Evolutionary conservation across 306 rosid genomes (phyloP).

Genomic region (Citrullus amarus): DNA sequence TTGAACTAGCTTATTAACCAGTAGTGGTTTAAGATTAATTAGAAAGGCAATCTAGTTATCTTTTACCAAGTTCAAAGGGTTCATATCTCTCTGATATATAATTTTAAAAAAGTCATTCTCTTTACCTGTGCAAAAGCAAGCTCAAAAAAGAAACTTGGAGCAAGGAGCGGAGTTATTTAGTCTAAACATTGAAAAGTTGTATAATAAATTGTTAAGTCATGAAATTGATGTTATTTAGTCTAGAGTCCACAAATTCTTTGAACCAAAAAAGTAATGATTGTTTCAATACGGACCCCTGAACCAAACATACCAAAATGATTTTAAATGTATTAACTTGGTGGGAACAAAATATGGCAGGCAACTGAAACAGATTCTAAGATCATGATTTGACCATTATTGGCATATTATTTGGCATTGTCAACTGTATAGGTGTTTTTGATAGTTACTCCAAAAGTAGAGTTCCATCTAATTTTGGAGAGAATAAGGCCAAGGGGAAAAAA

Average conservation of each 20-base stretch:
- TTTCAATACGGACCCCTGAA: too few relatives aligned
- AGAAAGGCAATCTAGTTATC: neutral
- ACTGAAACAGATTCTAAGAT: neutral
- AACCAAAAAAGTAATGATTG: too few relatives aligned
- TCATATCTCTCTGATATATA: neutral
- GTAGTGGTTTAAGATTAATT: neutral
- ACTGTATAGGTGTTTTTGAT: neutral
- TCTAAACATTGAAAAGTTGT: too few relatives aligned
- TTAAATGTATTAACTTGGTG: too few relatives aligned
- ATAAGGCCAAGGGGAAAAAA: too few relatives aligned
- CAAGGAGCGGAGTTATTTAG: too few relatives aligned
- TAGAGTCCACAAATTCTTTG: too few relatives aligned
- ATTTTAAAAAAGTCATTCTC: neutral
- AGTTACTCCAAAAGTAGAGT: neutral
- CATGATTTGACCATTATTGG: constrained; percentile 5
- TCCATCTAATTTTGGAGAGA: neutral
- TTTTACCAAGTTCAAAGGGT: neutral
- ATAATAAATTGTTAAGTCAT: too few relatives aligned
- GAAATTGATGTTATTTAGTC: too few relatives aligned
- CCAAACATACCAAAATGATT: too few relatives aligned
- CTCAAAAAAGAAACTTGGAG: too few relatives aligned
- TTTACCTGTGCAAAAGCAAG: neutral
- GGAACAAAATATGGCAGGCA: constrained; percentile 1
- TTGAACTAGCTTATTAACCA: neutral
- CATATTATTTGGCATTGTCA: constrained; percentile 1